Base-by-base conservation (phyloP, 2,329 filamentous ascomycete genomes). In the Phyllachora maydis region DNA sequence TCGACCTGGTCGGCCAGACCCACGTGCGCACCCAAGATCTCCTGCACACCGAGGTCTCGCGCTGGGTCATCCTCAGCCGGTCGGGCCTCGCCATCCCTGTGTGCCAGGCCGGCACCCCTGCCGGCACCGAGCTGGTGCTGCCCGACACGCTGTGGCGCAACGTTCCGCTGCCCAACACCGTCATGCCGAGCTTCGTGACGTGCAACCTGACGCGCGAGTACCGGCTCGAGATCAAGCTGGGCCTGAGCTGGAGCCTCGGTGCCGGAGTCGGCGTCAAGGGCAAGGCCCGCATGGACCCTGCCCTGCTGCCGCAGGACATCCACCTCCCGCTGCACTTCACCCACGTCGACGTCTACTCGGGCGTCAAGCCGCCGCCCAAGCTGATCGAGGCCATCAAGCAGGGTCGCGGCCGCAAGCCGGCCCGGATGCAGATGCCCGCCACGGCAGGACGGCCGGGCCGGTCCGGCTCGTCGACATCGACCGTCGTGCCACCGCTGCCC, bases 201-300 rank as follows among this genome's bases (percentile, higher is more conserved):
- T 98, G 88, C 49, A 95, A 95, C 44, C 63, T 95, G 21, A 61
- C 64, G 22, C 65, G 83, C 14, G 59, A 52, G 23, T 93, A 98
- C 44, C 74, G 83, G 41, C 50, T 98, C 18, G 81, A 93, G 46
- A 52, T 93, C 19, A 69, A 70, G 28, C 53, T 92, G 6, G 81
- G 81, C 2, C 46, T 93, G 18, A 68, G 67, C 27, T 83, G 79
- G 57, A n/a, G n/a, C n/a, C n/a, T n/a, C n/a, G n/a, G n/a, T n/a
- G n/a, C n/a, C n/a, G n/a, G n/a, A n/a, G n/a, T n/a, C n/a, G 76
- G 75, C 5, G 25, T 27, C 19, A 45, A 51, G 30, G 55, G 56
- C 11, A 47, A 45, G 23, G 13, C 26, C 26, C 18, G 21, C 14
- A 26, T 30, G 10, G 31, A 44, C 15, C 35, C 37, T 14, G 38